phyloP scores from a whole-genome alignment of 1,139 yeast genomes.

The Candida tropicalis region DNA sequence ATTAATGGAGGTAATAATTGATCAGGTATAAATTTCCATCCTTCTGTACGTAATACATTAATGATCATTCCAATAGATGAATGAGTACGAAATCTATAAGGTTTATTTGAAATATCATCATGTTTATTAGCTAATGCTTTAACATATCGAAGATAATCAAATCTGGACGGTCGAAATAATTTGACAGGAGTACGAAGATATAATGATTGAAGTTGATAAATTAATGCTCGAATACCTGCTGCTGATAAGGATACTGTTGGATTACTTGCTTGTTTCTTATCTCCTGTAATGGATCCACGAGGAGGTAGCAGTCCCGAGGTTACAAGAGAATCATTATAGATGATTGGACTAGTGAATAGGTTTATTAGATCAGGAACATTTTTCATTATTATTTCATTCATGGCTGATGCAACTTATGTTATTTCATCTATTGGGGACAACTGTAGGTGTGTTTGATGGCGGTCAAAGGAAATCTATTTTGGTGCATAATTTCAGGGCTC shows the following conservation, averaged over 20 bases:
- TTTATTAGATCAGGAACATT: not conserved
- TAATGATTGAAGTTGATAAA: constrained; percentile 77
- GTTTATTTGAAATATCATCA: constrained; percentile 53
- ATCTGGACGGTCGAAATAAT: constrained; percentile 85
- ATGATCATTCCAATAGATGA: constrained; percentile 74
- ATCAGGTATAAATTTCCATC: constrained; percentile 87
- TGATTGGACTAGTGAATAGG: not conserved
- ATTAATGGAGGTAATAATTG: constrained; percentile 82
- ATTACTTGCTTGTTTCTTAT: constrained; percentile 24
- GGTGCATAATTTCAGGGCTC: no score
- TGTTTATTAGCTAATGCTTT: constrained; percentile 53
- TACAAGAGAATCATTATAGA: constrained; percentile 1
- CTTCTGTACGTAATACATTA: constrained; percentile 72
- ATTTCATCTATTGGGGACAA: not conserved
- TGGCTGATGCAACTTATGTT: not conserved
- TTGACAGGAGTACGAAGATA: constrained; percentile 85
- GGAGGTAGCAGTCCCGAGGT: not conserved
- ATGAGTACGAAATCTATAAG: constrained; percentile 72
- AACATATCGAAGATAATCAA: constrained; percentile 75
- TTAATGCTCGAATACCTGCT: constrained; percentile 81
- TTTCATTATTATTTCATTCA: constrained; percentile 1
- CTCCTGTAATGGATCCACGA: not conserved
- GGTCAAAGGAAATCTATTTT: no score
- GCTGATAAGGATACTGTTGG: constrained; percentile 55
- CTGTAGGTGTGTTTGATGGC: no score